Base-by-base conservation (phyloP, 495 filamentous ascomycete species). In the Xylaria bambusicola region DNA sequence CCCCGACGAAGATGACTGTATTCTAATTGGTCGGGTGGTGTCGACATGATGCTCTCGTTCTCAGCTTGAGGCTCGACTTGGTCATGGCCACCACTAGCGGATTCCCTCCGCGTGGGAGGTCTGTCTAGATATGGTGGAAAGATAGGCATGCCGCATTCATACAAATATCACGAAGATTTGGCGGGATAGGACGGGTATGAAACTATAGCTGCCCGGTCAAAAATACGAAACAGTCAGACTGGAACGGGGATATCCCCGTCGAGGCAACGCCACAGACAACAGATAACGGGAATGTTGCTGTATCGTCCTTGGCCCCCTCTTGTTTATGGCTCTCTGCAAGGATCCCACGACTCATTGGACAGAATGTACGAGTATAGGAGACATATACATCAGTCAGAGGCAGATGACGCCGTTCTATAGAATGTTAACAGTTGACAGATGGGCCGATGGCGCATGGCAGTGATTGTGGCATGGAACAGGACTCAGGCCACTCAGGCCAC, bases 101-200 rank as follows among this genome's bases (percentile, higher is more conserved):
- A 70, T 26, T 66, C 68, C 65, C 65, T 68, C 68, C 61, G 68
- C 65, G 29, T 65, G 35, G 63, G 63, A 45, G 21, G 6, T 24
- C 47, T 51, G 36, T 72, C 71, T 47, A 72, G 62, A 61, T 76
- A 63, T 62, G 83, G 76, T 62, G 80, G 80, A 58, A 84, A 83
- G 61, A 87, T 82, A 56, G 85, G 85, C 86, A 88, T 89, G 44
- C 55, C 77, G 63, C 59, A 61, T 56, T 17, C 27, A 26, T 33
- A 52, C 56, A 5, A 36, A 52, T 13, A 20, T 52, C 56, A 60
- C 57, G 41, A 41, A 8, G 35, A 10, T 12, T 17, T 3, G 17
- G 15, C 21, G 27, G 23, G 31, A n/a, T n/a, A 18, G 21, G 26
- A 54, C 27, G 18, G 38, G 20, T 40, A 40, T 15, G 10, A 53